Evolutionary conservation across 371 early-diverging fungal genomes (phyloP), one percentile per base, ranked within the genome.

Genomic region (Mucor saturninus): DNA sequence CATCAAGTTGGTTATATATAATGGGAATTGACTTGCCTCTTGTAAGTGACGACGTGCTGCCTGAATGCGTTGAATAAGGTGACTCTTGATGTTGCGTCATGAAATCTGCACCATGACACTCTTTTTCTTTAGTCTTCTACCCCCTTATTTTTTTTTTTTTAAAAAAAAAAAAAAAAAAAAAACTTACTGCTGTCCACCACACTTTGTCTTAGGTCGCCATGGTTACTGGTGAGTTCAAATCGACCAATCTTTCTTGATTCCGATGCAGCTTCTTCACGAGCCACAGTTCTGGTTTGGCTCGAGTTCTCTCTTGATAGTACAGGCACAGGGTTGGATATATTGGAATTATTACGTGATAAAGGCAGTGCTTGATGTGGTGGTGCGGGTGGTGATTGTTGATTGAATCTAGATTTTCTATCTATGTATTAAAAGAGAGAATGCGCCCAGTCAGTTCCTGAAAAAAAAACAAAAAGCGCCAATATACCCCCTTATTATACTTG

Each of bases 161-260:
- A 13, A 45, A 13, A 45, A 14, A 45, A 26, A 10, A 9, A 29
- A 3, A 49, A 28, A 49, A 30, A 11, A 6, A 30, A 50, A 6
- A 0, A 28, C 50, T 49, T 49, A 29, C n/a, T 49, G 3, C 32
- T 26, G 11, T 62, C 42, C 6, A 32, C 30, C 13, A 40, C 39
- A 32, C 49, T 50, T 4, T 56, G 55, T 53, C 42, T 48, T 11
- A 38, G 35, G 9, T 57, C 57, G 4, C 57, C 32, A 29, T 37
- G 50, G 30, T 28, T 53, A n/a, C 59, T 51, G 11, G 62, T 68
- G 2, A 72, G 28, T 40, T 74, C 75, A 51, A 74, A 74, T 54
- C 75, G 35, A 11, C 74, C 75, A 29, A 65, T 52, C 39, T 71
- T 74, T 56, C 65, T 61, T 0, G 58, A 60, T 57, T 74, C 75